phyloP scores from a whole-genome alignment of 2,329 filamentous ascomycete genomes.

The Curvularia hawaiiensis region DNA sequence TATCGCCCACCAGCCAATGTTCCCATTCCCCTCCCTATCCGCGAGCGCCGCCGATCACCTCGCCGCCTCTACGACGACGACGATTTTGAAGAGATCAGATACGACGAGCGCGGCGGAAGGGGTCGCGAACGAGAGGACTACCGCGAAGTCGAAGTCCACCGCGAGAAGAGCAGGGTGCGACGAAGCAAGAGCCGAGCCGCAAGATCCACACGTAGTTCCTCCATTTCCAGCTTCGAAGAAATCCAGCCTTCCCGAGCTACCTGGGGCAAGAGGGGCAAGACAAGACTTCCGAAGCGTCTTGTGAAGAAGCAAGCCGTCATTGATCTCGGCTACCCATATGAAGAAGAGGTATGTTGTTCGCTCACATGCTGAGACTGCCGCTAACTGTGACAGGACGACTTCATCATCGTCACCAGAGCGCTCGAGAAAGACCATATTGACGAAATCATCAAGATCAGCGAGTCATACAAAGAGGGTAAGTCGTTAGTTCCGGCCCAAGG shows the following conservation, averaged over 20 bases:
- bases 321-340: slow-evolving; percentile 83
- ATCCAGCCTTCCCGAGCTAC: slow-evolving; percentile 41
- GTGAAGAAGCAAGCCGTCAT: slow-evolving; percentile 81
- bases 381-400: slow-evolving; percentile 67
- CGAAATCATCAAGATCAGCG: slow-evolving; percentile 81
- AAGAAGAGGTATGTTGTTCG: slow-evolving; percentile 72
- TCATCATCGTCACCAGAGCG: slow-evolving; percentile 81
- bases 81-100: slow-evolving; percentile 63
- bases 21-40: slow-evolving; percentile 68
- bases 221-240: slow-evolving; percentile 50
- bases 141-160: slow-evolving; percentile 55
- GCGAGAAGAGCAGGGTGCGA: slow-evolving; percentile 49
- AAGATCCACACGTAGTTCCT: slow-evolving; percentile 44
- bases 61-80: slow-evolving; percentile 68
- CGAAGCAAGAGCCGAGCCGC: slow-evolving; percentile 40
- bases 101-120: slow-evolving; percentile 33
- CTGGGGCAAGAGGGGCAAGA: slow-evolving; percentile 74
- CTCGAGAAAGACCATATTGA: slow-evolving; percentile 91
- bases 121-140: slow-evolving; percentile 50
- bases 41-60: slow-evolving; percentile 55
- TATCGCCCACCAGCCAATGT: slow-evolving; percentile 71
- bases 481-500: not conserved
- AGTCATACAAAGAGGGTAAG: slow-evolving; percentile 66
- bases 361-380: not conserved
- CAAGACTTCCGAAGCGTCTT: slow-evolving; percentile 79